A percentile compares a stretch with the other conserved stretches of the same genome.
These are phyloP conservation scores for Hypoxylon sp. DNA, from an alignment of 2,329 filamentous ascomycete genomes.

Conservation along the genomic window DNA sequence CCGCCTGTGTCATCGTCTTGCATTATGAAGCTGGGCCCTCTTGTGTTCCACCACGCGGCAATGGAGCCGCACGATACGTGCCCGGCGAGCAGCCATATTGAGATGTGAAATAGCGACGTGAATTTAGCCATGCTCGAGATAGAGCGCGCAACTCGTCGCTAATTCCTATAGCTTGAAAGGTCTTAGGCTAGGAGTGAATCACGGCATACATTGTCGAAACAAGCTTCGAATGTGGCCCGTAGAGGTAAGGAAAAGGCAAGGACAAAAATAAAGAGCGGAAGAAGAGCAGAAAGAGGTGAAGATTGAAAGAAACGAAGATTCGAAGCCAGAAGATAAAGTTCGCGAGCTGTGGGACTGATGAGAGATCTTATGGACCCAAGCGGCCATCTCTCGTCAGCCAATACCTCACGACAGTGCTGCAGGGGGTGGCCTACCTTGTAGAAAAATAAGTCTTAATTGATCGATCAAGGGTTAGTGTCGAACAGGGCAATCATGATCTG, in stretches of 20 bases:
- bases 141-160: conserved; percentile 14
- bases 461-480: conserved; percentile 20
- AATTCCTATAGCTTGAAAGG: conserved; percentile 20
- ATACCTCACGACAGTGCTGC: conserved; percentile 4
- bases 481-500: conserved; percentile 24
- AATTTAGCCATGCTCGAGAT: conserved; percentile 32
- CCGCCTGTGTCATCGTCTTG: conserved; percentile 56
- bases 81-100: conserved; percentile 47
- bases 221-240: not conserved
- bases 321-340: conserved; percentile 14
- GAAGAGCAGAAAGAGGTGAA: conserved; percentile 10
- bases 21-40: conserved; percentile 55
- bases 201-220: conserved; percentile 21
- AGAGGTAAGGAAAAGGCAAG: conserved; percentile 5
- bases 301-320: conserved; percentile 7
- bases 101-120: conserved; percentile 31
- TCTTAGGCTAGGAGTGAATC: conserved; percentile 21
- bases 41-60: conserved; percentile 56
- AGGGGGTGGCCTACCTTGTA: conserved; percentile 10
- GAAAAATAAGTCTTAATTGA: conserved; percentile 29
- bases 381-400: conserved; percentile 30
- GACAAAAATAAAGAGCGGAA: conserved; percentile 6
- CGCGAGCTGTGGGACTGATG: conserved; percentile 27
- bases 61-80: conserved; percentile 50
- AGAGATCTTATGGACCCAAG: conserved; percentile 30